Evolutionary conservation across 2,329 filamentous ascomycete genomes (phyloP).

Genomic region (Waltergamsia citrina): DNA sequence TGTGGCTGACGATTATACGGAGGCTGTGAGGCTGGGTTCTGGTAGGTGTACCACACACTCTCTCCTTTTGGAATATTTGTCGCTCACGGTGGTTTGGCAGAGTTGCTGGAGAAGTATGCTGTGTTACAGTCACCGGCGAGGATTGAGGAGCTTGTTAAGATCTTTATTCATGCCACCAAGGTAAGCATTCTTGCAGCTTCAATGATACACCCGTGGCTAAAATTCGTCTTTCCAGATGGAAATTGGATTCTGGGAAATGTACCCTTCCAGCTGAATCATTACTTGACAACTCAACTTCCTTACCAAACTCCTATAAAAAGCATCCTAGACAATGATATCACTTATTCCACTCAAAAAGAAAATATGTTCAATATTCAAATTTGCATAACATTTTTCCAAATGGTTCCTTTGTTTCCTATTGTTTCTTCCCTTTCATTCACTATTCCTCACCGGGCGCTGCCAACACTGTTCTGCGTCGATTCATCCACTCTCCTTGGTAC

Average conservation of each 20-base stretch:
- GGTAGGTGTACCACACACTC: conserved; percentile 43
- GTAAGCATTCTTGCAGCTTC: conserved; percentile 34
- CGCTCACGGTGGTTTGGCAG: conserved; percentile 26
- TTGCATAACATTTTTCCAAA: too few relatives aligned
- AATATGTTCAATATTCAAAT: too few relatives aligned
- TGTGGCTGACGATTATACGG: conserved; percentile 66
- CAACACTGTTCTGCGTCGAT: too few relatives aligned
- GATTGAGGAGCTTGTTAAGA: conserved; percentile 72
- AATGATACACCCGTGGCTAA: conserved; percentile 2
- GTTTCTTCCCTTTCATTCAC: too few relatives aligned
- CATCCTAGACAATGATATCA: too few relatives aligned
- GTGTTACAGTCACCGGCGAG: conserved; percentile 62
- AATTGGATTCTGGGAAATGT: conserved; percentile 47
- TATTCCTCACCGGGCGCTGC: too few relatives aligned
- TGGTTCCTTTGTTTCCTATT: too few relatives aligned
- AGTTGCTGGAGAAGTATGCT: conserved; percentile 67
- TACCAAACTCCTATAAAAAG: too few relatives aligned
- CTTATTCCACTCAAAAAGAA: too few relatives aligned
- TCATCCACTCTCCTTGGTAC: conserved; percentile 32
- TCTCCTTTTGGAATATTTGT: background rate
- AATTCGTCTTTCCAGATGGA: conserved; percentile 30
- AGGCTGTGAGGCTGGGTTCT: conserved; percentile 61
- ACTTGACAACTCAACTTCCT: too few relatives aligned
- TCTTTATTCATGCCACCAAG: conserved; percentile 83
- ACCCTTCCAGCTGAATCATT: too few relatives aligned